Evolutionary conservation across 495 filamentous ascomycete genomes (phyloP).

Genomic region (Penicillium lagena): DNA sequence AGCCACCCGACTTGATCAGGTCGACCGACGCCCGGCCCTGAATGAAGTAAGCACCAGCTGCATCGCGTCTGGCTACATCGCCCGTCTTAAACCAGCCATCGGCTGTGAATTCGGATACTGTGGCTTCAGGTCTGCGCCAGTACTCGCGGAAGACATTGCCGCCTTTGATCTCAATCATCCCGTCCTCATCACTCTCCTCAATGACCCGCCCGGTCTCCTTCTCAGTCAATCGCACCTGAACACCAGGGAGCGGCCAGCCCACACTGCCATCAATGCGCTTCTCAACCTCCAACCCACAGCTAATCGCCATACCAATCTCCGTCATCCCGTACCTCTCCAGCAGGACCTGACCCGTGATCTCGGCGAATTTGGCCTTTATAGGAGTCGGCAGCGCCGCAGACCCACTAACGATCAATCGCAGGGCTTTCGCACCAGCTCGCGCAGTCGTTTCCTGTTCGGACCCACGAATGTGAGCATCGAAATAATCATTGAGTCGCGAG

Average conservation of each 20-base stretch:
- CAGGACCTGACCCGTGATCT: constrained; percentile 33
- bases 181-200: constrained; percentile 28
- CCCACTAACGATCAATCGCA: constrained; percentile 35
- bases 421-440: constrained; percentile 23
- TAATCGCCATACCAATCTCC: constrained; percentile 42
- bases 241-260: constrained; percentile 39
- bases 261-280: constrained; percentile 39
- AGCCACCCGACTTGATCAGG: constrained; percentile 41
- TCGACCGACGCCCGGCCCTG: constrained; percentile 41
- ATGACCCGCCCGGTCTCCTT: constrained; percentile 31
- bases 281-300: constrained; percentile 30
- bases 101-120: constrained; percentile 32
- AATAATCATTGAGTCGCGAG: constrained; percentile 39
- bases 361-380: constrained; percentile 35
- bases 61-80: constrained; percentile 35
- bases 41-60: constrained; percentile 36
- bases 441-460: constrained; percentile 29
- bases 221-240: constrained; percentile 34
- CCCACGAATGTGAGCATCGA: constrained; percentile 33
- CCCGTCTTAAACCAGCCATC: constrained; percentile 47
- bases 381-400: constrained; percentile 40
- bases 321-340: constrained; percentile 44
- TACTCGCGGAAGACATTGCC: constrained; percentile 40
- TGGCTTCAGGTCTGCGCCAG: constrained; percentile 37
- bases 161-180: constrained; percentile 41